Evolutionary conservation across 2,329 filamentous ascomycete species (phyloP), one percentile per base, ranked within the genome.

Genomic region (Leptographium galeiforme): DNA sequence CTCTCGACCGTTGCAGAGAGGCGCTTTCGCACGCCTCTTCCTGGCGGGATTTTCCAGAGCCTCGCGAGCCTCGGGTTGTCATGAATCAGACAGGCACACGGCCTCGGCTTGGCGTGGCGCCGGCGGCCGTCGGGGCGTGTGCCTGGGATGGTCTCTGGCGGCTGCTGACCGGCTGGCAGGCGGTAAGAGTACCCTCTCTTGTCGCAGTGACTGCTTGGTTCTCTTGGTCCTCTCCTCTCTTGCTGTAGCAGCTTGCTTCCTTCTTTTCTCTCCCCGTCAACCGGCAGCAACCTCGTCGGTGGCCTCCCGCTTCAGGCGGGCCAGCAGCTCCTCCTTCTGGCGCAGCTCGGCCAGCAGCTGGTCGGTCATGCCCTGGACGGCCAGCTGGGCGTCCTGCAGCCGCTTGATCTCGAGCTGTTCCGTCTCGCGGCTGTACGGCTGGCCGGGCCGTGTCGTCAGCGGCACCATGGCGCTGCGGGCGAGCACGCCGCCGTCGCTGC

Each of bases 401-500:
- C 74, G 76, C 64, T 78, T 76, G 39, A 82, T 68, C 67, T 84
- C 81, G 8, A 77, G 68, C 58, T 77, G 73, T 69, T 87, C 86
- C 48, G 81, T 84, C 70, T 85, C 81, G 55, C 75, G 74, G 66
- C 83, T 87, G 64, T 87, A 90, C n/a, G 81, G 83, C 63, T 84
- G 84, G 38, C 77, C 82, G 2, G 82, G 79, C 10, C 79, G 74
- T 62, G 79, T 84, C 48, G 72, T 74, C 53, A 81, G 73, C 6
- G 88, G 88, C 57, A 94, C 81, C 72, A 89, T 82, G 53, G 87
- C 87, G 50, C 83, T 87, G 55, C 83, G 77, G 60, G 84, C 79
- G 59, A 80, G 77, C 48, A 81, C 72, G 53, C 77, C 74, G 59
- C 76, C 74, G 59, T 72, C 67, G 54, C 67, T 70, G 55, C 67